phyloP scores from a whole-genome alignment of 1,284 basidiomycete genomes.

The Naganishia sp. region DNA sequence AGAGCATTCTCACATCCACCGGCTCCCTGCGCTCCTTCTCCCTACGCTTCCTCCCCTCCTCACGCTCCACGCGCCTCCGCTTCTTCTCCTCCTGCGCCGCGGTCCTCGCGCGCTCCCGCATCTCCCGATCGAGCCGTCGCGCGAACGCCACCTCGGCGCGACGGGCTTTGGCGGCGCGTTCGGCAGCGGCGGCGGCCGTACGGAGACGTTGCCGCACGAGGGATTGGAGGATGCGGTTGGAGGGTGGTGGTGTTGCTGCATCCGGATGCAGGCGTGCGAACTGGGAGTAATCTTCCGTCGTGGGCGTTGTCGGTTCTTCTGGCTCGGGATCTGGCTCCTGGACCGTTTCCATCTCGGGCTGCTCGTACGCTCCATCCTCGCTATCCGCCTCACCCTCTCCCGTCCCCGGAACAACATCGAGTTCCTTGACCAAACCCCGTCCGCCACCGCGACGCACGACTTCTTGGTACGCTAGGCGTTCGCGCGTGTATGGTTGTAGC shows the following conservation, averaged over 20 bases:
- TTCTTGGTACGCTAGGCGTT: constrained; percentile 48
- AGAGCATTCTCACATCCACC: neutral
- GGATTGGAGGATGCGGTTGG: constrained; percentile 17
- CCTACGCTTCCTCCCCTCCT: constrained; percentile 14
- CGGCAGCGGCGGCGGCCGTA: constrained; percentile 36
- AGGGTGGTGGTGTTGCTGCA: constrained; percentile 34
- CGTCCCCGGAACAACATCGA: constrained; percentile 22
- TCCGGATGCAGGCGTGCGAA: constrained; percentile 44
- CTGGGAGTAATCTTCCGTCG: constrained; percentile 46
- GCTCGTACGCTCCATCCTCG: constrained; percentile 15
- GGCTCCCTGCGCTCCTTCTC: neutral
- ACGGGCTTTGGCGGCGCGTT: neutral
- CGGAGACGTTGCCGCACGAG: constrained; percentile 18
- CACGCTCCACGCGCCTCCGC: constrained; percentile 33
- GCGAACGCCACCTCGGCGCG: constrained; percentile 13
- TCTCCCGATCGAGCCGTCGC: constrained; percentile 12
- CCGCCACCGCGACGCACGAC: constrained; percentile 43
- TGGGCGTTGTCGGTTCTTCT: constrained; percentile 13
- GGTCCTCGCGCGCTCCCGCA: constrained; percentile 44
- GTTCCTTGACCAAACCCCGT: constrained; percentile 25
- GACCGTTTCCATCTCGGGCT: constrained; percentile 15
- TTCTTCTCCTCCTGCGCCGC: constrained; percentile 41
- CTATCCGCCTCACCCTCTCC: constrained; percentile 20
- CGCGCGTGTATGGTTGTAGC: constrained; percentile 52
- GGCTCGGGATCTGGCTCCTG: neutral